Base-by-base conservation (phyloP, 2,329 filamentous ascomycete genomes). In the Leptographium flavum region DNA sequence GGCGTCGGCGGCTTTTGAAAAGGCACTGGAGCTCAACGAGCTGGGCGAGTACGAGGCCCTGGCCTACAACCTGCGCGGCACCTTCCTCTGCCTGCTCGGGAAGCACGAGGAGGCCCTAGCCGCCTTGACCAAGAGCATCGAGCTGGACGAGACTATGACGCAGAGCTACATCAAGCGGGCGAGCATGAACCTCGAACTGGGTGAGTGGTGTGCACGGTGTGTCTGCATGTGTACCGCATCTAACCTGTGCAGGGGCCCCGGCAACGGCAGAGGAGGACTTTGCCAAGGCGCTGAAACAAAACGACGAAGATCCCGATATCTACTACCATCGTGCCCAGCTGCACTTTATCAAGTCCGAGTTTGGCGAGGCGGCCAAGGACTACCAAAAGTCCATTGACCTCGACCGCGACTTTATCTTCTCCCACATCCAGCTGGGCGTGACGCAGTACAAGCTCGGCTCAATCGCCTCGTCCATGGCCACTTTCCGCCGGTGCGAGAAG, bases 361-460 rank as follows among this genome's bases (percentile, higher is more conserved):
- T 94, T 55, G 79, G 82, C 46, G 86, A 93, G 54, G 92, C 92
- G 5, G 88, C 92, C 49, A 94, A 93, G 69, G 92, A 98, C 68
- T 98, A 98, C 69, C 92, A 98, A 64, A 95, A 94, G 69, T 96
- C 92, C 3, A 98, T 98, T 58, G 92, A 98, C 57, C 76, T 98
- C 27, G 92, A 98, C 70, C 76, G 79, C 55, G 81, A 86, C 54
- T 98, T 98, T 66, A 98, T 98, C 69, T 98, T 94, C 75, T 96
- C 90, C 8, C 92, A 98, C 68, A 98, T 98, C 58, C 92, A 98
- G 66, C 84, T 98, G 37, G 92, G 92, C 63, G 92, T 98, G 43
- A 98, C 92, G 42, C 92, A 98, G 67, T 98, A 98, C 73, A 98
- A 98, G 80, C 93, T 96, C 83, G 92, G 92, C 54, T 94, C 87